Evolutionary conservation across 2,329 filamentous ascomycete genomes (phyloP).

Genomic region (Neonectria ditissima): DNA sequence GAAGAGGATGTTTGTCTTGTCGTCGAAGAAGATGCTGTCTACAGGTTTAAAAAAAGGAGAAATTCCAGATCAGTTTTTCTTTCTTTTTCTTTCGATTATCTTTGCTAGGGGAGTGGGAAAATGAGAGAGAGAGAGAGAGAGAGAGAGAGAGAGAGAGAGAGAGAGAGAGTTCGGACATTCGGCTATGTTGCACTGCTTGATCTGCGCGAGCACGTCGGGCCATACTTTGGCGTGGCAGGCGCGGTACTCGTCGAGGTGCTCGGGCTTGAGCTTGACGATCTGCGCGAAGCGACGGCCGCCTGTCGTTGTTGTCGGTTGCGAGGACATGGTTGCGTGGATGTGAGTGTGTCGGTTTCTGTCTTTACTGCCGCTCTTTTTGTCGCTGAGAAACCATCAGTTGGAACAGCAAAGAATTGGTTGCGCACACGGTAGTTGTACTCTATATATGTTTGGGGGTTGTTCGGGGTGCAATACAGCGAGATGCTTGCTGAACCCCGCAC

Average conservation of each 20-base stretch:
- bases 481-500: slow-evolving; percentile 33
- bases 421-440: too few relatives aligned
- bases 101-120: too few relatives aligned
- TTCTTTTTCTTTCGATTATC: too few relatives aligned
- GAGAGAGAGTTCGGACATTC: slow-evolving; percentile 67
- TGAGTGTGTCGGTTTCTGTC: too few relatives aligned
- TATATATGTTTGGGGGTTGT: slow-evolving; percentile 7
- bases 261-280: slow-evolving; percentile 77
- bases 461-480: slow-evolving; percentile 39
- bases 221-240: slow-evolving; percentile 79
- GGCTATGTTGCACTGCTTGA: slow-evolving; percentile 78
- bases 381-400: too few relatives aligned
- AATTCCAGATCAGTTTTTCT: too few relatives aligned
- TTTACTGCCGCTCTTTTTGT: too few relatives aligned
- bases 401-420: too few relatives aligned
- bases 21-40: slow-evolving; percentile 82
- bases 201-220: slow-evolving; percentile 82
- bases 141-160: background rate
- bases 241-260: slow-evolving; percentile 77
- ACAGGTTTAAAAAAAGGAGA: too few relatives aligned
- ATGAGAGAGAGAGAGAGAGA: background rate
- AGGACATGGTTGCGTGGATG: background rate
- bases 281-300: slow-evolving; percentile 71
- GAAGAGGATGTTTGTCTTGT: slow-evolving; percentile 73
- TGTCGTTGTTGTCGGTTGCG: background rate